These are phyloP conservation scores for Aspergillus versicolor DNA, from an alignment of 2,329 filamentous ascomycete species.

Conservation along the genomic window DNA sequence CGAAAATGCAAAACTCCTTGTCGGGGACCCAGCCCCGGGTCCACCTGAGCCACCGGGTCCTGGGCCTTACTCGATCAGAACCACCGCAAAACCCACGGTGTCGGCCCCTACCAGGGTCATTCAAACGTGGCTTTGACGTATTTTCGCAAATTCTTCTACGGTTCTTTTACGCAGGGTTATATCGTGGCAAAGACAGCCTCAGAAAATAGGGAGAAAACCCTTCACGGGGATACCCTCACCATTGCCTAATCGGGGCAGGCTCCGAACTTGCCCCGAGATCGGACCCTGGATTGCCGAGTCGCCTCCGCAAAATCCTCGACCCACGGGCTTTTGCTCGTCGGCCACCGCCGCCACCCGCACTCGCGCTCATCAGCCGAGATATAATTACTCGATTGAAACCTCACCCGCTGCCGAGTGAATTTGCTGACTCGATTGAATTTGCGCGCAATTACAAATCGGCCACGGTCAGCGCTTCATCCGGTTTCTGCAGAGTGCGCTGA, in stretches of 20 bases:
- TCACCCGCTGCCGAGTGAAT: not conserved
- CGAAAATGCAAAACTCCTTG: slow-evolving; percentile 13
- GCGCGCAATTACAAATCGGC: not conserved
- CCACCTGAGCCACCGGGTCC: slow-evolving; percentile 15
- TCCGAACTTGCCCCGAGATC: slow-evolving; percentile 1
- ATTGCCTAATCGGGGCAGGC: slow-evolving; percentile 20
- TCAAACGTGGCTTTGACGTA: slow-evolving; percentile 5
- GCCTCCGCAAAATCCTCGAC: not conserved
- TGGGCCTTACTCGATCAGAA: slow-evolving; percentile 11
- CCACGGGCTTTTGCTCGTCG: not conserved
- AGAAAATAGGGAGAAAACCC: no score
- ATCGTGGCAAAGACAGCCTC: not conserved
- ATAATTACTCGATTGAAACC: slow-evolving; percentile 10
- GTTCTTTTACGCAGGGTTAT: not conserved
- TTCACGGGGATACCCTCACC: slow-evolving; percentile 22
- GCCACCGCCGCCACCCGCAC: slow-evolving; percentile 12
- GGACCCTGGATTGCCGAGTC: not conserved
- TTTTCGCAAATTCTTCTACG: not conserved
- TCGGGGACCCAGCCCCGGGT: slow-evolving; percentile 6
- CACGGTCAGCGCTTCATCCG: not conserved
- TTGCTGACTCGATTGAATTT: not conserved
- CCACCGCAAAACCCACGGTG: not conserved
- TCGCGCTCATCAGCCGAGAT: slow-evolving; percentile 11
- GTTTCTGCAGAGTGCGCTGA: not conserved
- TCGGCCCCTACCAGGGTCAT: not conserved